Base-by-base conservation (phyloP, 768 basidiomycete genomes). In the Fistulinella prunicolor region DNA sequence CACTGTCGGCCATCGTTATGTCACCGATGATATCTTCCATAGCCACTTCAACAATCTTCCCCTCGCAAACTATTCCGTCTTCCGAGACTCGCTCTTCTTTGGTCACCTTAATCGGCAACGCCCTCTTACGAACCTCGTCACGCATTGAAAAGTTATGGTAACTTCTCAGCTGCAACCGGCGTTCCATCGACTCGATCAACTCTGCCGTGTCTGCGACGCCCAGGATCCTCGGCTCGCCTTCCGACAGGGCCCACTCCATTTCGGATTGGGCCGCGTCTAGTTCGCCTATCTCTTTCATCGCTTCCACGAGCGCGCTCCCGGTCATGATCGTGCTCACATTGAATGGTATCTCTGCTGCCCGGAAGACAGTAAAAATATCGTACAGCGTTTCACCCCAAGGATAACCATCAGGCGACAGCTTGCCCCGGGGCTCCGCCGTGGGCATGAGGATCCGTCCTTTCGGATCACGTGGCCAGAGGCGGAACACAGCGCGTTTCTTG, bases 321-420 rank as follows among this genome's bases (percentile, higher is more conserved):
- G 61, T 54, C 46, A 50, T 48, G 8, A 29, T 29, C 14, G 56
- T 35, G 0, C 50, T 14, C 4, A 16, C 3, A 7, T 0, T 0
- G 10, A 19, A 5, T 0, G 1, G 13, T 1, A 19, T 3, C 0
- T 12, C 0, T 0, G 61, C 63, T 1, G 58, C 0, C 21, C 41
- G 42, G 24, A 17, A 5, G 17, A 64, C 57, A 5, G 19, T 0
- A 29, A 36, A 68, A 29, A 68, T 43, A 29, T 69, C 66, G 28
- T 54, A 61, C 10, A 67, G 42, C 8, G 65, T 67, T 0, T 52
- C 63, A 4, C 53, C 65, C 66, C 66, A 68, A 8, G 49, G 38
- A 32, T 53, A 54, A 0, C 56, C 58, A 10, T 62, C 62, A 0
- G 54, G 58, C 2, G 58, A 56, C 5, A 49, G 6, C 35, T 43